These are phyloP conservation scores for Capillidium rhysosporum DNA, from an alignment of 371 early-diverging fungal species.

Conservation along the genomic window DNA sequence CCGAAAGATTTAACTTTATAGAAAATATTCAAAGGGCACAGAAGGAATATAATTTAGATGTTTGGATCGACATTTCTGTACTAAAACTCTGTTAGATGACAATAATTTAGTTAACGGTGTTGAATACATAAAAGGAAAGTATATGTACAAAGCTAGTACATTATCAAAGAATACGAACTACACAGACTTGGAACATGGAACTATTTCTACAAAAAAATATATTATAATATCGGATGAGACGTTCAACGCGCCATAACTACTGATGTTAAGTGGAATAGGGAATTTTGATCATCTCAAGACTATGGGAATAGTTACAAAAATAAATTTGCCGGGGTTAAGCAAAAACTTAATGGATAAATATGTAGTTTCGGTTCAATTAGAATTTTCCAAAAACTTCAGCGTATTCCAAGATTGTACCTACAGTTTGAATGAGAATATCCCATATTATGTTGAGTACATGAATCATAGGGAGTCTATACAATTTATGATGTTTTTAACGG, in stretches of 20 bases:
- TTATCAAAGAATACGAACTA: background rate
- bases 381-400: background rate
- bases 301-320: background rate
- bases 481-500: background rate
- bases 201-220: conserved; percentile 10
- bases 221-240: conserved; percentile 12
- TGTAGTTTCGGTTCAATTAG: background rate
- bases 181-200: too few relatives aligned
- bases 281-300: background rate
- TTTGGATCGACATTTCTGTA: conserved; percentile 5
- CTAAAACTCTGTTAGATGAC: background rate
- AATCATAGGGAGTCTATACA: background rate
- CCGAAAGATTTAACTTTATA: background rate
- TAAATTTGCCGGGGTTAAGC: background rate
- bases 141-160: background rate
- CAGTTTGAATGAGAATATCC: background rate
- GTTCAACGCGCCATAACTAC: conserved; percentile 11
- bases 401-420: background rate
- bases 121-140: background rate
- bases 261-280: conserved; percentile 14
- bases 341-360: background rate
- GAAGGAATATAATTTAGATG: background rate
- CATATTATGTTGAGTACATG: background rate
- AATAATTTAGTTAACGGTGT: background rate
- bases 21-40: background rate